Evolutionary conservation across 1,284 basidiomycete species (phyloP), one percentile per base, ranked within the genome.

Genomic region (Thecaphora thlaspeos): DNA sequence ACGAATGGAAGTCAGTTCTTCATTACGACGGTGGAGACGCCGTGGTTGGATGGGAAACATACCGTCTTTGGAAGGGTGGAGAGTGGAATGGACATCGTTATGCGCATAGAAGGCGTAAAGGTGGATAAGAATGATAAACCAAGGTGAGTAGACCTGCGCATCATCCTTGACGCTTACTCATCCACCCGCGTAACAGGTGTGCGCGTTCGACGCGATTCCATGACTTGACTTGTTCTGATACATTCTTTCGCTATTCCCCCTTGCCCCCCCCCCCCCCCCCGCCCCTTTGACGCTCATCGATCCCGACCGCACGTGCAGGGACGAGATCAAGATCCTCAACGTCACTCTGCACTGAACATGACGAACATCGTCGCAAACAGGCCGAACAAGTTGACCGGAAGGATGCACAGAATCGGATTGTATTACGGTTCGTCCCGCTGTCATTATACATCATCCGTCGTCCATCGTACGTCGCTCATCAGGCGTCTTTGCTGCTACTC

Each of bases 1-100:
- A 98, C 95, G 37, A 99, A 98, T 76, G 95, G 88, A 2, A 90
- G 88, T 3, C 94, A 99, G 78, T 98, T 98, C 82, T 98, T 98
- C 81, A 93, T 98, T 77, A 99, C 95, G 2, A 96, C 92, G 2
- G 92, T 88, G 2, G 88, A 93, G 12, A 91, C 90, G 5, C 91
- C 92, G 8, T 96, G 92, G 91, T 81, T 98, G 48, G 82, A 84
- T 59, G 79, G 81, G 55, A 84, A 84, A 73, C 83, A 84, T 63
- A 83, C 82, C 4, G 79, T 85, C 50, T 85, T 85, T 65, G 83
- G 83, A 0, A 76, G 81, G 18, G 83, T 81, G 3, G 78, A 78
- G 1, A 77, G 79, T 0, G 83, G 83, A 0, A 75, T 84, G 48
- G 83, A 84, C 50, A 80, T 83, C 8, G 79, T 85, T 22, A 82